Percentiles rank a stretch among this genome's conserved stretches.
phyloP scores from a whole-genome alignment of 2,329 filamentous ascomycete species.

The Claviceps fusiformis region DNA sequence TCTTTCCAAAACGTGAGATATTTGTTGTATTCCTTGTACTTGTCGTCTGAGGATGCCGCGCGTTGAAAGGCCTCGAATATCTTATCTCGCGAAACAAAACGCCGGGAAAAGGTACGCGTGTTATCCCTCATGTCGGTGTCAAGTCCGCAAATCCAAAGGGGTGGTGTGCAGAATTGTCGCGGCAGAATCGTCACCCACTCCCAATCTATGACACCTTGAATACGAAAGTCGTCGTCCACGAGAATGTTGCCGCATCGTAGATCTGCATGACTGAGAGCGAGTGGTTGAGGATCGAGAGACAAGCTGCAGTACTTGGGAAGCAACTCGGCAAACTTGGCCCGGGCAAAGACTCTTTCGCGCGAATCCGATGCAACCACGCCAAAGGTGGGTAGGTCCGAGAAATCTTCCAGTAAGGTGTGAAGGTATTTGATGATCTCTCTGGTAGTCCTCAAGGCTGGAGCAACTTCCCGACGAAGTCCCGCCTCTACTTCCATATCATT shows the following conservation, averaged over 20 bases:
- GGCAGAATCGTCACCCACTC: neutral
- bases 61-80: neutral
- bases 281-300: neutral
- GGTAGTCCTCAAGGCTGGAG: neutral
- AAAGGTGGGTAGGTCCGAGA: neutral
- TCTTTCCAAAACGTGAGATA: neutral
- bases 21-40: neutral
- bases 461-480: neutral
- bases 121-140: neutral
- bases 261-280: neutral
- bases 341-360: neutral
- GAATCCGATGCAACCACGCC: no score
- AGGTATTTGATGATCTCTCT: neutral
- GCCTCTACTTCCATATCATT: neutral
- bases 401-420: neutral
- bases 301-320: neutral
- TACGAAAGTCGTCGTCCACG: neutral
- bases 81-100: neutral
- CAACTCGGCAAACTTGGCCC: neutral
- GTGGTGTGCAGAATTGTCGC: neutral
- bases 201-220: neutral
- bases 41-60: neutral
- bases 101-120: no score
- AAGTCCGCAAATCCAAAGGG: neutral
- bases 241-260: neutral